Evolutionary conservation across 164 flowering plant genomes (phyloP), one percentile per base, ranked within the genome.

Genomic region (Magnolia changhungtana): DNA sequence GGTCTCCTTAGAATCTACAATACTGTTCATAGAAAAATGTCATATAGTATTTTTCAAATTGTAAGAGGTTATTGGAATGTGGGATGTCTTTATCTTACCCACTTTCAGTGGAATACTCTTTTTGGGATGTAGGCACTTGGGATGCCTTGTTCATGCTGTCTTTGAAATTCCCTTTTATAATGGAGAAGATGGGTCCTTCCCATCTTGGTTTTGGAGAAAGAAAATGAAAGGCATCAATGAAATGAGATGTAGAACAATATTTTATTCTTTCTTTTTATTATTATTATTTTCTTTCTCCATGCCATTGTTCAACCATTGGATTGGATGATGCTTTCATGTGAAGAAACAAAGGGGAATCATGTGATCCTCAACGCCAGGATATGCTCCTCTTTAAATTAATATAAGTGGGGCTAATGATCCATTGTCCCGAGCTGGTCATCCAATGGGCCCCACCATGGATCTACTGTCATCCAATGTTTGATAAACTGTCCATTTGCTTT

Each of bases 21-120:
- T 31, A 45, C 67, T 23, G 69, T 64, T 13, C 67, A 63, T 9
- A 7, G 68, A 31, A 63, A 64, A 45, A 49, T 50, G 16, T 49
- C 76, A 49, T 29, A 70, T 70, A 11, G 61, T 49, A 29, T 69
- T 69, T 69, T 69, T 27, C 71, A 27, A 4, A 66, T 58, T 37
- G 45, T 37, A 31, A 16, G 61, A 55, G 61, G 61, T 55, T 70
- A 78, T 74, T 63, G 80, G 74, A 72, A 67, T 72, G 72, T 78
- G 74, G 64, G 74, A 63, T 69, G 74, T 78, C 80, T 29, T 61
- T 71, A 61, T 78, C 77, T 50, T 27, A 74, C 76, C 76, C 76
- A 74, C 69, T 74, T 64, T 74, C 27, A 65, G 76, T 69, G 59
- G 76, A 63, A 74, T 50, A 50, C 69, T 74, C 69, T 65, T 74